These are phyloP conservation scores for Pleurotus sapidus DNA, from an alignment of 768 basidiomycete genomes.

Conservation along the genomic window DNA sequence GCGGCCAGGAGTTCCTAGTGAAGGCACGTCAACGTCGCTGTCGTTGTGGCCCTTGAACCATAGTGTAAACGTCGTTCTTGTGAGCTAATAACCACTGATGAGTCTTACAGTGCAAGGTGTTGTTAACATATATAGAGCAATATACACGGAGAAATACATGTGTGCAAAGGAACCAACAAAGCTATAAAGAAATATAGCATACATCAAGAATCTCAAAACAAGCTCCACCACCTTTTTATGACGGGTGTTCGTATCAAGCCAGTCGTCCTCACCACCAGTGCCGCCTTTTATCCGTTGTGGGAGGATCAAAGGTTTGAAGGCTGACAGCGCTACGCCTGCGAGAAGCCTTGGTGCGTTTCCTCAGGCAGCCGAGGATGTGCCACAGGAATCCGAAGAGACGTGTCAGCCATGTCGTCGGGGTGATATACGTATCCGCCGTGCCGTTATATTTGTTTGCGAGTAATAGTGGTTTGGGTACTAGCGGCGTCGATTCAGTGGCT, in stretches of 20 bases:
- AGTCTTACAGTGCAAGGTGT: not conserved
- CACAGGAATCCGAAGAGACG: not conserved
- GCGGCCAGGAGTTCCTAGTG: too few relatives aligned
- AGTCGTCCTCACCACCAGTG: not conserved
- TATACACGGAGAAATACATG: not conserved
- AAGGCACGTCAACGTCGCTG: too few relatives aligned
- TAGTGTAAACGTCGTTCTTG: too few relatives aligned
- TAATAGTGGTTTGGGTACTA: not conserved
- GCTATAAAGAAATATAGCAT: not conserved
- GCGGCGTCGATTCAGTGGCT: slow-evolving; percentile 23
- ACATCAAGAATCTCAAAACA: not conserved
- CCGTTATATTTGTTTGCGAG: not conserved
- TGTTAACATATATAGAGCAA: not conserved
- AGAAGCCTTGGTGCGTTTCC: not conserved
- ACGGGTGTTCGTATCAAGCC: not conserved
- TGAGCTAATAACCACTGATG: not conserved
- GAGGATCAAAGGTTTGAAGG: slow-evolving; percentile 5
- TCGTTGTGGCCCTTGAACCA: too few relatives aligned
- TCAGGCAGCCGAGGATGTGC: not conserved
- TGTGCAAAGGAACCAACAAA: not conserved
- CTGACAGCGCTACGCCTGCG: not conserved
- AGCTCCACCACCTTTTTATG: not conserved
- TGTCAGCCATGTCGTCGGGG: not conserved
- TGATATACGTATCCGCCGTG: not conserved
- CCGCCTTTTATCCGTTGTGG: not conserved